phyloP scores from a whole-genome alignment of 2,329 filamentous ascomycete species.

The Lasiodiplodia sp. region DNA sequence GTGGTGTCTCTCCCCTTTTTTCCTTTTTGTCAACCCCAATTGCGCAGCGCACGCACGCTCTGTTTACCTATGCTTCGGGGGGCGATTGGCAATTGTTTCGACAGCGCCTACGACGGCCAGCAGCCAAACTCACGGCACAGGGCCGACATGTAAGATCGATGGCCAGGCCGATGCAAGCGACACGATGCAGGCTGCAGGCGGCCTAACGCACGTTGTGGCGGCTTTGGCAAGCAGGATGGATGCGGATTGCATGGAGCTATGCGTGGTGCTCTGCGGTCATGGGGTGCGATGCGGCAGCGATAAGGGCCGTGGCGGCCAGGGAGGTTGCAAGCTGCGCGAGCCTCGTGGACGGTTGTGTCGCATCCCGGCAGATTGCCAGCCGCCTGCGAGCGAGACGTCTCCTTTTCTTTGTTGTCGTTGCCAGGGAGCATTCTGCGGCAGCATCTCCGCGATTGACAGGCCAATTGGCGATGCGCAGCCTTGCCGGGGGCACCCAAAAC shows the following conservation, averaged over 20 bases:
- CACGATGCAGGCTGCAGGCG: constrained; percentile 6
- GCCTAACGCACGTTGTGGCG: constrained; percentile 9
- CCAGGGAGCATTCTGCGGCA: not conserved
- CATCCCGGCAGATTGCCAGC: not conserved
- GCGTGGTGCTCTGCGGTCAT: constrained; percentile 6
- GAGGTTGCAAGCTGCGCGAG: constrained; percentile 11
- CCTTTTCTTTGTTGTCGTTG: not conserved
- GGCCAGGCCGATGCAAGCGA: constrained; percentile 7
- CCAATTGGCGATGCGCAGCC: not conserved
- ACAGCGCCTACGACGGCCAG: not conserved
- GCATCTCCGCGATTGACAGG: not conserved
- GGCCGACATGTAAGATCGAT: not conserved
- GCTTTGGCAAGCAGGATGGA: not conserved
- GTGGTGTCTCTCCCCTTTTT: not conserved
- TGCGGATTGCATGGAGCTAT: not conserved
- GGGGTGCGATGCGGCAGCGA: not conserved
- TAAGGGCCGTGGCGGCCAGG: constrained; percentile 5
- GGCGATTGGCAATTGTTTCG: not conserved
- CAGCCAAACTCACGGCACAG: not conserved
- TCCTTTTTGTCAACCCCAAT: not conserved
- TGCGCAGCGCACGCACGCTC: not conserved
- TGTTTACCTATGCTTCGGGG: not conserved
- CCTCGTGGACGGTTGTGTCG: constrained; percentile 9
- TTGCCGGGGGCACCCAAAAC: not conserved
- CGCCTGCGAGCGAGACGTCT: not conserved